Evolutionary conservation across 108 stramenopile genomes (phyloP), one percentile per base, ranked within the genome.

Genomic region (Parietichytrium sp.): DNA sequence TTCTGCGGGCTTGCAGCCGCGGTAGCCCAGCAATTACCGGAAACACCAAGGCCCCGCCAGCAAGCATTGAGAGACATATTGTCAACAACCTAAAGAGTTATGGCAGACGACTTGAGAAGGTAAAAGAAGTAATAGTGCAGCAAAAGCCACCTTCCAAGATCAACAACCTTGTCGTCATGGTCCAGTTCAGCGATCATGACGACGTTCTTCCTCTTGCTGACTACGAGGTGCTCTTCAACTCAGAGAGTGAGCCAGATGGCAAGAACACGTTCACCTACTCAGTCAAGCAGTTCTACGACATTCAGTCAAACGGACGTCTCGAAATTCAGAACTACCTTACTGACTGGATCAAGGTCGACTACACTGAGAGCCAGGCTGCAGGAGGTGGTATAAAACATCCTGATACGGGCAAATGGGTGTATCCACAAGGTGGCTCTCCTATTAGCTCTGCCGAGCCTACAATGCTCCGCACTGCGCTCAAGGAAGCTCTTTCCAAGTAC

Each of bases 131-230:
- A n/a, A n/a, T n/a, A n/a, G n/a, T n/a, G n/a, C n/a, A n/a, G n/a
- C n/a, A n/a, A n/a, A n/a, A n/a, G n/a, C n/a, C n/a, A n/a, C n/a
- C n/a, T n/a, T n/a, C n/a, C n/a, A n/a, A n/a, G n/a, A n/a, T 81
- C 20, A 27, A 81, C 29, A 81, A 81, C 36, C 10, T 81, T 30
- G 80, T 81, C 0, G 15, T 55, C 54, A 49, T 81, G 48, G 48
- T 48, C 49, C 86, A 48, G 72, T 79, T 42, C 52, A 72, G 49
- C 31, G 50, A 72, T 38, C 61, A 72, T n/a, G 25, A 72, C 42
- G 61, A 1, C 42, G 20, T 45, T n/a, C 61, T 72, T n/a, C 61
- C 61, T 0, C 16, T 42, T 10, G 38, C 61, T 7, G 42, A 72
- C 12, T 72, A 25, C 20, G 61, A 72, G 23, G 61, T 72, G n/a